Evolutionary conservation across 1,139 yeast genomes (phyloP).

Genomic region (Yamadazyma dushanensis): DNA sequence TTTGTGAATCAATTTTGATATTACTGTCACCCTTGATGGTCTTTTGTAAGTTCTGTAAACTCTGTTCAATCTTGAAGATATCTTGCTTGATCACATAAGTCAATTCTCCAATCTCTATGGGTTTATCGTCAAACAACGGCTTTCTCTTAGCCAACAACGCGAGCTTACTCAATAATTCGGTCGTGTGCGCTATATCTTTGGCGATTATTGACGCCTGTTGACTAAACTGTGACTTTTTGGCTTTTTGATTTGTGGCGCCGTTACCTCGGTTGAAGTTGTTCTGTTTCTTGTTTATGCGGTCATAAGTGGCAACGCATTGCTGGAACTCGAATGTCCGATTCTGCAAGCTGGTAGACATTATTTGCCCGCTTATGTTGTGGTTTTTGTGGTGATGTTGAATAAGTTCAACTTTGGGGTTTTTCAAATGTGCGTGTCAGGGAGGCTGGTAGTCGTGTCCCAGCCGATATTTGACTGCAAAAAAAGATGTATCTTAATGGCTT

Average conservation of each 20-base stretch:
- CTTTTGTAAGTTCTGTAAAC: constrained; percentile 64
- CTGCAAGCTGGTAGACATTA: constrained; percentile 39
- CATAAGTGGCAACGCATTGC: constrained; percentile 74
- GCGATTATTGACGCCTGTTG: constrained; percentile 82
- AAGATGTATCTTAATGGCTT: too few relatives aligned
- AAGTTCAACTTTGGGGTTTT: neutral
- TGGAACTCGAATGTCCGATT: constrained; percentile 86
- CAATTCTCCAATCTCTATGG: constrained; percentile 89
- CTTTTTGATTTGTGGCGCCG: neutral
- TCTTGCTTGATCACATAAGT: constrained; percentile 93
- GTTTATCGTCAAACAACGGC: constrained; percentile 93
- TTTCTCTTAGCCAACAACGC: constrained; percentile 85
- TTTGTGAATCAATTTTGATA: constrained; percentile 56
- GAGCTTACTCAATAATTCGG: constrained; percentile 75
- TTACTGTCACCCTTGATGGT: constrained; percentile 49
- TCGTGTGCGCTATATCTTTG: constrained; percentile 85
- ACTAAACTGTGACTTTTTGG: constrained; percentile 67
- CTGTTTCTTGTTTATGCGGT: constrained; percentile 52
- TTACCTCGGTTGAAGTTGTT: neutral
- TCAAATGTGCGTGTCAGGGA: neutral
- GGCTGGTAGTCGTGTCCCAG: neutral
- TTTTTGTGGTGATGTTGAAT: neutral
- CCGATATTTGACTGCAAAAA: too few relatives aligned
- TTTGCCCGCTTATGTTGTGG: too few relatives aligned
- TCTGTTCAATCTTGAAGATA: constrained; percentile 81